phyloP scores from a whole-genome alignment of 495 filamentous ascomycete genomes.

The Polyplosphaeria fusca region DNA sequence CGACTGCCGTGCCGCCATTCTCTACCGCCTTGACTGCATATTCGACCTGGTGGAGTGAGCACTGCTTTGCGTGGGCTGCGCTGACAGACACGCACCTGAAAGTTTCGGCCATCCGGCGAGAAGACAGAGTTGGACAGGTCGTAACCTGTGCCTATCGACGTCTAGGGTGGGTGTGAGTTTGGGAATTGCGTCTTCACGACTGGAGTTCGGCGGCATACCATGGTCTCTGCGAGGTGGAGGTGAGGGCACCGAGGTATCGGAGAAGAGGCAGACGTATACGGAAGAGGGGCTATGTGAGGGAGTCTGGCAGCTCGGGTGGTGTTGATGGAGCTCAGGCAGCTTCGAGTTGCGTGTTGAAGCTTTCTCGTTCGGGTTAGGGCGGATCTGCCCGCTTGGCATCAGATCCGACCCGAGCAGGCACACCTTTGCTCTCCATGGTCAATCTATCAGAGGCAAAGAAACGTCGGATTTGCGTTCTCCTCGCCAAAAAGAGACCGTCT shows the following conservation, averaged over 20 bases:
- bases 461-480: too few species aligned
- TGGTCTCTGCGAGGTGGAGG: constrained; percentile 5
- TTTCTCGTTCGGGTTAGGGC: too few species aligned
- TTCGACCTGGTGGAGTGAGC: constrained; percentile 63
- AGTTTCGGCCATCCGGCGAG: constrained; percentile 97
- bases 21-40: constrained; percentile 98
- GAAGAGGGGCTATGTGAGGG: background rate
- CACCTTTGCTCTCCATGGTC: too few species aligned
- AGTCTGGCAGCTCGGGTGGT: background rate
- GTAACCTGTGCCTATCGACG: constrained; percentile 98
- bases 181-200: too few species aligned
- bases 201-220: constrained; percentile 27
- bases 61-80: background rate
- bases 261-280: background rate
- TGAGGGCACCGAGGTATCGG: background rate
- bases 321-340: constrained; percentile 15
- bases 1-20: constrained; percentile 94
- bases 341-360: constrained; percentile 15
- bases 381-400: too few species aligned
- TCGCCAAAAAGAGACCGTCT: too few species aligned
- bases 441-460: too few species aligned
- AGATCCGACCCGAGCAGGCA: too few species aligned
- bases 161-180: constrained; percentile 56
- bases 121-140: constrained; percentile 99
- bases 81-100: constrained; percentile 60